phyloP scores from a whole-genome alignment of 257 asterid species.

The Solanum stenotomum region DNA sequence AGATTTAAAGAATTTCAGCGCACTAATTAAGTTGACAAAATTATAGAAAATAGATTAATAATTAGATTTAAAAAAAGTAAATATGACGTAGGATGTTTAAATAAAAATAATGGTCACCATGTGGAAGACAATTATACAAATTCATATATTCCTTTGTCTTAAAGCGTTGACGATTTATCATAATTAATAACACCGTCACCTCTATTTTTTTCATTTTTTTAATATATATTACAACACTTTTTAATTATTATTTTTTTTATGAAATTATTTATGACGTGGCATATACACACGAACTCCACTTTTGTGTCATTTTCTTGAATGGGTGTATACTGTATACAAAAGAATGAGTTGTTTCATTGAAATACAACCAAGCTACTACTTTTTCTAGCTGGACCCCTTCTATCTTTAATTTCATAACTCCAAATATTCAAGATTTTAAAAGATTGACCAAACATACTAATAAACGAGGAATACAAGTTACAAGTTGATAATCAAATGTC shows the following conservation, averaged over 20 bases:
- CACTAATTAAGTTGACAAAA: neutral
- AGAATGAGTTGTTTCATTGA: neutral
- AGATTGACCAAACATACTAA: neutral
- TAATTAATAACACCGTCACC: neutral
- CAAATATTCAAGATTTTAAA: neutral
- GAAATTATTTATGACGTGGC: neutral
- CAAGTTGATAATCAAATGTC: neutral
- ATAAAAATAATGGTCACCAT: neutral
- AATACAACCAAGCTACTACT: neutral
- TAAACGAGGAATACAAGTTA: too few species aligned
- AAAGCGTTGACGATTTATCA: neutral
- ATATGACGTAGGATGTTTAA: neutral
- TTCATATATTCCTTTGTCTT: neutral
- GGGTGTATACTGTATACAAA: neutral
- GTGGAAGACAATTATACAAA: neutral
- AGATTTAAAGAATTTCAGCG: neutral
- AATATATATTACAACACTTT: neutral
- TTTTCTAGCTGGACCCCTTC: neutral
- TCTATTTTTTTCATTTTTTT: neutral
- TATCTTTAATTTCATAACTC: neutral
- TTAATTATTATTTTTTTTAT: neutral
- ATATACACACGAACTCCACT: constrained; percentile 1
- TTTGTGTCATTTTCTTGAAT: neutral
- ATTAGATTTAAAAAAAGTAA: neutral
- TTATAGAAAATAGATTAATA: neutral